Evolutionary conservation across 441 rosid species (phyloP), one percentile per base, ranked within the genome.

Genomic region (Metrosideros polymorpha): DNA sequence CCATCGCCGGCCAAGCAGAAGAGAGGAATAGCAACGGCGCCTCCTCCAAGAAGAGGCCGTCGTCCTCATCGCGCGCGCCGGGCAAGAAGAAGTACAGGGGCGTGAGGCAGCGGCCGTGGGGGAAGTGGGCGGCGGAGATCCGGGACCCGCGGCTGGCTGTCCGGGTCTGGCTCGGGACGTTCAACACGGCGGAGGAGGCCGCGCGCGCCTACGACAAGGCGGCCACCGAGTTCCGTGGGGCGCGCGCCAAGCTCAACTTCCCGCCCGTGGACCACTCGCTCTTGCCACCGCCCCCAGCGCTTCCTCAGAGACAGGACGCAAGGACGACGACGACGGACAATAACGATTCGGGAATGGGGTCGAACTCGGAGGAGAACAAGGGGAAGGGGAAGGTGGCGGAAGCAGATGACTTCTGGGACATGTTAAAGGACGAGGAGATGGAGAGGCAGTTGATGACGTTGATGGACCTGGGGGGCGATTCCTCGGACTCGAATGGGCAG

Each of bases 391-490:
- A 87, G 85, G 92, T 29, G 56, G 85, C 15, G 85, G 84, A 59
- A 25, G 91, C 53, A 52, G 57, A 42, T 47, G 91, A 90, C 5
- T 88, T 90, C 50, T 91, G 85, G 90, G 91, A 87, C n/a, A 32
- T 55, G 39, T 56, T 83, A 1, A 88, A 86, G 9, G 92, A 87
- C 13, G 93, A 89, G 0, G 94, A 93, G 4, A 42, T 94, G 66
- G 85, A 88, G 7, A 18, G 7, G 42, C 87, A 92, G 53, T 89
- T 90, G 94, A 88, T 90, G 93, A 88, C 4, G 91, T 85, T 71
- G 89, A 89, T 92, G 93, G 93, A 87, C 82, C 89, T 88, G 22
- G 88, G 86, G 6, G 91, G 88, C 12, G 89, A 89, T 51, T 92
- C 94, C 0, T 90, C 93, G 14, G 94, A 92, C 87, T 92, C 93